Evolutionary conservation across 139 green algal genomes (phyloP), one percentile per base, ranked within the genome.

Genomic region (Chara braunii): DNA sequence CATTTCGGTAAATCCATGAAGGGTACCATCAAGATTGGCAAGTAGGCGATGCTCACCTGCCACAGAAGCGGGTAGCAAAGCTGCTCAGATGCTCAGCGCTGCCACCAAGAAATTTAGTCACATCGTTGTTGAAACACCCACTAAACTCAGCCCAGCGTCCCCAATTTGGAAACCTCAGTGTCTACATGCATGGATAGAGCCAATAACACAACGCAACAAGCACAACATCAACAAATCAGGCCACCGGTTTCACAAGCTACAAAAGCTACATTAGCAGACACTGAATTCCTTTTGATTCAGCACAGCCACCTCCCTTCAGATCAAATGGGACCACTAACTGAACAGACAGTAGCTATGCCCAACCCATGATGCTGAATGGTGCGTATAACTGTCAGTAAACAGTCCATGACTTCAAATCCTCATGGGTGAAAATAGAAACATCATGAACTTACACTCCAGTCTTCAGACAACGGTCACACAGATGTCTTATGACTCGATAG

Each of bases 141-240:
- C 98, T 99, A 90, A 93, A 96, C 81, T 99, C 94, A 0, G 80
- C 72, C 93, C 93, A 99, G 34, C 86, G 83, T 42, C 86, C 88
- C 91, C 91, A 84, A 90, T 81, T 36, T 2, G 69, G 69, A 40
- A 78, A 78, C 1, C 23, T 42, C 3, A 70, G n/a, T 50, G 91
- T 87, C 86, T 99, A 89, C 75, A 94, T 90, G n/a, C 96, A 80
- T 23, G 9, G n/a, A 22, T 60, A 60, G 53, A 0, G 1, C 3
- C 22, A 32, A 18, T 18, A 48, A 48, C n/a, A n/a, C 40, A 18
- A 18, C 40, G 40, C 40, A 48, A 48, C 18, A n/a, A 26, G 40
- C n/a, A 18, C n/a, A n/a, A 26, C 50, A 53, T n/a, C 14, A 59
- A 14, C 50, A 40, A 18, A 56, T 18, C 50, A 33, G 18, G 14